These are phyloP conservation scores for Lentinula raphanica DNA, from an alignment of 768 basidiomycete genomes.

Conservation along the genomic window DNA sequence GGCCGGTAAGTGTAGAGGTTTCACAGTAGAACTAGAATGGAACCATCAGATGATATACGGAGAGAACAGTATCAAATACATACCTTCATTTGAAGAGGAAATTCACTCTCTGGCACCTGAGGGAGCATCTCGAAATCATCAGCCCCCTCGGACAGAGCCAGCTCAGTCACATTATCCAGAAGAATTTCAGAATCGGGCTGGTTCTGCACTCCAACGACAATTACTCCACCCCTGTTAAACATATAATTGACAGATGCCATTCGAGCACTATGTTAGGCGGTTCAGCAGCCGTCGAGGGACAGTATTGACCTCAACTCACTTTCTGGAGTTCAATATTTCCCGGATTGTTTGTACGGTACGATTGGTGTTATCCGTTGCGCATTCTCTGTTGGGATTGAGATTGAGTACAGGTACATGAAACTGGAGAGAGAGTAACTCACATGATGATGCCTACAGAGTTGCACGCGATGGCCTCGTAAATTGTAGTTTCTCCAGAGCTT, in stretches of 20 bases:
- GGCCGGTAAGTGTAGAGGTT: slow-evolving; percentile 30
- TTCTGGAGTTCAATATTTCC: slow-evolving; percentile 42
- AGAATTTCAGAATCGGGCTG: slow-evolving; percentile 23
- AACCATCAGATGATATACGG: slow-evolving; percentile 9
- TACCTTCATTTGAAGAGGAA: slow-evolving; percentile 29
- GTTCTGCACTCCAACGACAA: slow-evolving; percentile 36
- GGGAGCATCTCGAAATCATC: slow-evolving; percentile 47
- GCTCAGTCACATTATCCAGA: slow-evolving; percentile 33
- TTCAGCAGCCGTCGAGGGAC: neutral
- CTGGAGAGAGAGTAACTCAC: slow-evolving; percentile 33
- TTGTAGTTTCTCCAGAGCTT: slow-evolving; percentile 42
- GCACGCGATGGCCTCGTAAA: slow-evolving; percentile 57
- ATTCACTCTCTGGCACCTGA: slow-evolving; percentile 22
- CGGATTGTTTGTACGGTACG: slow-evolving; percentile 56
- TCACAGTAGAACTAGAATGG: slow-evolving; percentile 39
- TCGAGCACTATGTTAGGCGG: slow-evolving; percentile 43
- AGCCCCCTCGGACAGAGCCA: slow-evolving; percentile 33
- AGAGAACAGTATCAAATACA: slow-evolving; percentile 7
- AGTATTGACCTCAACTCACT: slow-evolving; percentile 14
- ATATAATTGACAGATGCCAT: slow-evolving; percentile 61
- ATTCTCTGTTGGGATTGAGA: slow-evolving; percentile 38
- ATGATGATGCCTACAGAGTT: slow-evolving; percentile 60
- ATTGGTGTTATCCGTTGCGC: slow-evolving; percentile 58
- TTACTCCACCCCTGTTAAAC: slow-evolving; percentile 52
- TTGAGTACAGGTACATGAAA: neutral